phyloP scores from a whole-genome alignment of 75 land plant genomes.

The Isoetes taiwanensis region DNA sequence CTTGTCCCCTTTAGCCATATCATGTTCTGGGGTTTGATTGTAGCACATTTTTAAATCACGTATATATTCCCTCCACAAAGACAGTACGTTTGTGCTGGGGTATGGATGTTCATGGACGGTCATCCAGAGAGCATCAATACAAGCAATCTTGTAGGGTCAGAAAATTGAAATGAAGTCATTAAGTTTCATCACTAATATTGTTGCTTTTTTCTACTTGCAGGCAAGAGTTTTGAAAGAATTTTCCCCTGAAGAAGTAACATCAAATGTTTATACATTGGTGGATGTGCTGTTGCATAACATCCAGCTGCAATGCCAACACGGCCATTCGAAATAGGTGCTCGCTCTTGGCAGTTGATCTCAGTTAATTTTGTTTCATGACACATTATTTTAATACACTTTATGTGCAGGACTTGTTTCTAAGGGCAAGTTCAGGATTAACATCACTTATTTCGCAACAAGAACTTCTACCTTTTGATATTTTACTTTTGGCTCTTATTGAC shows the following conservation, averaged over 20 bases:
- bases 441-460: slow-evolving; percentile 84
- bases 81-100: slow-evolving; percentile 92
- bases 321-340: slow-evolving; percentile 60
- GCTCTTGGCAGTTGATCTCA: background rate
- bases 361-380: background rate
- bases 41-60: slow-evolving; percentile 48
- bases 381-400: background rate
- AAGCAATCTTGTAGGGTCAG: slow-evolving; percentile 67
- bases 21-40: too few relatives aligned
- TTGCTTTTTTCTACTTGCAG: slow-evolving; percentile 23
- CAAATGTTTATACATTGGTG: slow-evolving; percentile 90
- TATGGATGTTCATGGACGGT: slow-evolving; percentile 88
- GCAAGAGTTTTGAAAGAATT: slow-evolving; percentile 77
- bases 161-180: too few relatives aligned
- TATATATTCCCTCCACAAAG: slow-evolving; percentile 82
- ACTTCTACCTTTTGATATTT: slow-evolving; percentile 78
- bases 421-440: slow-evolving; percentile 57
- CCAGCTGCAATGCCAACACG: slow-evolving; percentile 72
- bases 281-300: slow-evolving; percentile 89
- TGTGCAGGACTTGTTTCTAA: slow-evolving; percentile 60
- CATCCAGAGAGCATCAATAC: slow-evolving; percentile 76
- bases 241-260: slow-evolving; percentile 93
- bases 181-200: background rate
- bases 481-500: slow-evolving; percentile 87
- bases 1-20: too few relatives aligned